These are phyloP conservation scores for Didymella lethalis DNA, from an alignment of 2,329 filamentous ascomycete species.

Conservation along the genomic window DNA sequence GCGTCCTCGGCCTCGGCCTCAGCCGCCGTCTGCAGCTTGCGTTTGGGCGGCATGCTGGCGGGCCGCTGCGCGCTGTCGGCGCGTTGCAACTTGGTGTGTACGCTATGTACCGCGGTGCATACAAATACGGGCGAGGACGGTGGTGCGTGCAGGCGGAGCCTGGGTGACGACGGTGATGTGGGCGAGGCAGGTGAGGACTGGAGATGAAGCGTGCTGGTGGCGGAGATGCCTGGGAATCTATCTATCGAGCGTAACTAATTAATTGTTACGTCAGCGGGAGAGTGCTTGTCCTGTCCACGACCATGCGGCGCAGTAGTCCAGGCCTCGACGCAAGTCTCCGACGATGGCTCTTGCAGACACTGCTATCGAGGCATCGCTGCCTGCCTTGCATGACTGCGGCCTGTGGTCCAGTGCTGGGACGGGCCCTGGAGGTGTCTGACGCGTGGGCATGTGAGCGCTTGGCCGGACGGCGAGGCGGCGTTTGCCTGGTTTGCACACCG, in stretches of 20 bases:
- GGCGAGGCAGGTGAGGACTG: slow-evolving; percentile 3
- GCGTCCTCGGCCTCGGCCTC: slow-evolving; percentile 59
- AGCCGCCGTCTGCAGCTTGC: slow-evolving; percentile 49
- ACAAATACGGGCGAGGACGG: neutral
- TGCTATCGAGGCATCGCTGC: neutral
- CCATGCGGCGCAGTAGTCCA: neutral
- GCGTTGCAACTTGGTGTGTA: slow-evolving; percentile 27
- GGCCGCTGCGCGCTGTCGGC: slow-evolving; percentile 5
- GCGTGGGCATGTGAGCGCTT: slow-evolving; percentile 9
- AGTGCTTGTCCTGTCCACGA: neutral
- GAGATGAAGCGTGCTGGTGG: slow-evolving; percentile 6
- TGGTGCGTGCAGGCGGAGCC: neutral
- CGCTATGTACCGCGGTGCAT: slow-evolving; percentile 44
- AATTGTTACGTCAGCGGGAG: slow-evolving; percentile 17
- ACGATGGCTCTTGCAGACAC: neutral
- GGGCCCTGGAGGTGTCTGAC: neutral
- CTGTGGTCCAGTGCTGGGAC: neutral
- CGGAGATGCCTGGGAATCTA: slow-evolving; percentile 14
- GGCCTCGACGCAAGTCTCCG: neutral
- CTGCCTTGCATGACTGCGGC: neutral
- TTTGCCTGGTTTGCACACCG: slow-evolving; percentile 35
- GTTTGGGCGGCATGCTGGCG: slow-evolving; percentile 55
- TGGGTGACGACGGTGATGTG: slow-evolving; percentile 3
- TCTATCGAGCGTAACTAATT: neutral
- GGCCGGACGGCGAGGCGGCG: slow-evolving; percentile 3